These are phyloP conservation scores for Aegilops bicornis DNA, from an alignment of 176 grass and related monocot species.

Conservation along the genomic window DNA sequence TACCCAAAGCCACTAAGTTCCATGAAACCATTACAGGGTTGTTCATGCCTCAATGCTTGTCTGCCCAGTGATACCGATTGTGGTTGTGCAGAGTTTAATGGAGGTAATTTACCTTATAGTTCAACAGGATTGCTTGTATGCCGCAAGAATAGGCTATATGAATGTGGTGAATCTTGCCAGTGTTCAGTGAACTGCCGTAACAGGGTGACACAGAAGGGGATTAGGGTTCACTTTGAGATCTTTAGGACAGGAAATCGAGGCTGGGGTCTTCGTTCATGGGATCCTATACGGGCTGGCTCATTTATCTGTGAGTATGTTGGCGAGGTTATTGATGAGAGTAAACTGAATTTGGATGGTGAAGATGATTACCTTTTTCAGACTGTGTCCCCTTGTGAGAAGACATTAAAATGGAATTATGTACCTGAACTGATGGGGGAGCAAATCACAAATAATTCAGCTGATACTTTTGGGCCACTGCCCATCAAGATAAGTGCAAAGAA, in stretches of 20 bases:
- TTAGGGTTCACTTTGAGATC: constrained; percentile 83
- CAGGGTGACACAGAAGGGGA: constrained; percentile 76
- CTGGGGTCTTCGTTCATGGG: constrained; percentile 94
- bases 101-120: constrained; percentile 77
- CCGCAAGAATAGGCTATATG: constrained; percentile 70
- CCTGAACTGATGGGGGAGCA: constrained; percentile 70
- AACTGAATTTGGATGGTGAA: constrained; percentile 49
- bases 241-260: constrained; percentile 82
- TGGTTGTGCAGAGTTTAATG: constrained; percentile 59
- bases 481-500: constrained; percentile 86
- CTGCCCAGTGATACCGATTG: constrained; percentile 67
- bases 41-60: constrained; percentile 70
- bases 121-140: constrained; percentile 76
- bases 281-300: constrained; percentile 78
- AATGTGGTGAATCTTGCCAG: constrained; percentile 64
- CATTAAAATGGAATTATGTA: constrained; percentile 79
- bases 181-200: constrained; percentile 81
- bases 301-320: constrained; percentile 90
- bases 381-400: constrained; percentile 58
- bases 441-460: constrained; percentile 40
- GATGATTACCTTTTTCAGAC: constrained; percentile 79
- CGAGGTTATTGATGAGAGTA: constrained; percentile 58
- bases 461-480: constrained; percentile 59
- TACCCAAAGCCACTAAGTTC: constrained; percentile 42
- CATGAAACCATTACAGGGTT: constrained; percentile 54